These are phyloP conservation scores for Periglandula ipomoeae DNA, from an alignment of 2,329 filamentous ascomycete genomes.

Conservation along the genomic window DNA sequence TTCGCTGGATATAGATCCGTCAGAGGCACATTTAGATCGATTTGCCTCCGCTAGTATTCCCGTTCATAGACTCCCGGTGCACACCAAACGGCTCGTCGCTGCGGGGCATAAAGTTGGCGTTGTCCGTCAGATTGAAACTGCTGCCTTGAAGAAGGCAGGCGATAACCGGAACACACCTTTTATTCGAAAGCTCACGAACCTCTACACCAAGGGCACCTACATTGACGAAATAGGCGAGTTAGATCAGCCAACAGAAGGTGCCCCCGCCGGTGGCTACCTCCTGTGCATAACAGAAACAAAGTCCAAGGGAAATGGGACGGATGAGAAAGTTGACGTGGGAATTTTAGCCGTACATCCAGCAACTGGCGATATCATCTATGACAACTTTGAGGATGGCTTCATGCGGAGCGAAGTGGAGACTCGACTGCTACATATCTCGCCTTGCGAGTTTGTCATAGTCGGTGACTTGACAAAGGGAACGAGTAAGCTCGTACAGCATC, in stretches of 20 bases:
- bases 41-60: conserved; percentile 97
- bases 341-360: conserved; percentile 90
- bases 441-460: conserved; percentile 89
- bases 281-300: conserved; percentile 88
- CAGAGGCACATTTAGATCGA: conserved; percentile 81
- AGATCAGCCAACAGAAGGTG: conserved; percentile 37
- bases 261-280: conserved; percentile 70
- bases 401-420: conserved; percentile 97
- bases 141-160: conserved; percentile 87
- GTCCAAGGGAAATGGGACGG: conserved; percentile 67
- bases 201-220: conserved; percentile 98
- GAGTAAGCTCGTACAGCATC: conserved; percentile 82
- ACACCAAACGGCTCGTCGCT: conserved; percentile 84
- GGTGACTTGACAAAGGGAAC: conserved; percentile 84
- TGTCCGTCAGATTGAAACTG: conserved; percentile 89
- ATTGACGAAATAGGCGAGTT: conserved; percentile 86
- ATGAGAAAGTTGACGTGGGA: conserved; percentile 88
- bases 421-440: conserved; percentile 85
- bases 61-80: conserved; percentile 81
- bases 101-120: conserved; percentile 95
- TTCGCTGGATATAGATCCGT: conserved; percentile 47
- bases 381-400: conserved; percentile 93
- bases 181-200: conserved; percentile 81
- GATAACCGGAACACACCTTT: conserved; percentile 93
- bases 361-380: conserved; percentile 92